Evolutionary conservation across 1,284 basidiomycete genomes (phyloP).

Genomic region (Fistulinella cinereoalba): DNA sequence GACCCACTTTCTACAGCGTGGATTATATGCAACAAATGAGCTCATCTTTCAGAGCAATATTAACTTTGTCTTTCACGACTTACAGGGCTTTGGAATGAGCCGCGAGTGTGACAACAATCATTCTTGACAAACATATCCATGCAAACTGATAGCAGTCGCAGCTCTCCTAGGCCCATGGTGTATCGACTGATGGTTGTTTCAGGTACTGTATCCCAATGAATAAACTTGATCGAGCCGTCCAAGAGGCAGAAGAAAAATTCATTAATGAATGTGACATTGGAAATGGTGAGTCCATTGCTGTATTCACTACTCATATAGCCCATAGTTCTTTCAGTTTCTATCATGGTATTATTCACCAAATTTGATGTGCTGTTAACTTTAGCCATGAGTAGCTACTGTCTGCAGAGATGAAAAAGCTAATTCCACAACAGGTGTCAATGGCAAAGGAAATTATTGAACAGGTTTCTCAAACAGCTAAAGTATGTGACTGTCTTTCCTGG

Average conservation of each 20-base stretch:
- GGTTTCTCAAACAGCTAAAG: constrained; percentile 1
- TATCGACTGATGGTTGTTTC: background rate
- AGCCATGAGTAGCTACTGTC: no score
- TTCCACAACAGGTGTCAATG: background rate
- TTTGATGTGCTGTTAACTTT: constrained; percentile 8
- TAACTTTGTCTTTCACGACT: background rate
- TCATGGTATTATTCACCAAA: constrained; percentile 4
- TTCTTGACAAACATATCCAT: background rate
- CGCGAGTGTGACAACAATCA: background rate
- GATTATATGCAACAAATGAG: background rate
- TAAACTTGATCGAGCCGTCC: background rate
- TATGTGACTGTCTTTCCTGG: background rate
- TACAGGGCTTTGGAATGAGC: background rate
- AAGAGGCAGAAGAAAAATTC: background rate
- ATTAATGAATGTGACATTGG: background rate
- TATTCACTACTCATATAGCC: no score
- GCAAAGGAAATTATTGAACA: background rate
- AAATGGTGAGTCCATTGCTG: background rate
- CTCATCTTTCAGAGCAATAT: background rate
- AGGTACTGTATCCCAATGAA: background rate
- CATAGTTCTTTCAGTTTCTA: background rate
- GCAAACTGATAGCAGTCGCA: background rate
- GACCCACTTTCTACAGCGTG: no score
- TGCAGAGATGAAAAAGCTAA: background rate
- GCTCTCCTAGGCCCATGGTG: background rate